phyloP scores from a whole-genome alignment of 768 basidiomycete species.

The Vishniacozyma victoriae region DNA sequence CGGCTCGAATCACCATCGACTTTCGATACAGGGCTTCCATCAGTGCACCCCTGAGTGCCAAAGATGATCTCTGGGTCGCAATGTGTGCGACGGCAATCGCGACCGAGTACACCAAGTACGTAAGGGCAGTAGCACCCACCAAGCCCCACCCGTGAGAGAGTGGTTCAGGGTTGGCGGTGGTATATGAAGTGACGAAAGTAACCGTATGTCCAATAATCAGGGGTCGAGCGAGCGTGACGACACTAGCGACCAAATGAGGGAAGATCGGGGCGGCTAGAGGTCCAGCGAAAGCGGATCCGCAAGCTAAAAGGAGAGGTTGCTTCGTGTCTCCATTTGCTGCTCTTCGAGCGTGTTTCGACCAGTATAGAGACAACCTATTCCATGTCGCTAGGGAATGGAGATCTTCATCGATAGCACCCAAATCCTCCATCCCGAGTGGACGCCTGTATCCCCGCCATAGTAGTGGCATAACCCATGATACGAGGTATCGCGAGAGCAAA shows the following conservation, averaged over 20 bases:
- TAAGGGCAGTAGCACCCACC: slow-evolving; percentile 9
- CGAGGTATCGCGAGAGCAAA: slow-evolving; percentile 9
- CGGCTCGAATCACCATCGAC: slow-evolving; percentile 5
- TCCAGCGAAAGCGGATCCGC: not conserved
- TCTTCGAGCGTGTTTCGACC: not conserved
- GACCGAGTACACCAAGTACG: slow-evolving; percentile 9
- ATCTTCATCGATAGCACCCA: slow-evolving; percentile 10
- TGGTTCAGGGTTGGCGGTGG: slow-evolving; percentile 1
- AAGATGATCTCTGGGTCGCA: slow-evolving; percentile 8
- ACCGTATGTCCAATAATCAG: slow-evolving; percentile 10
- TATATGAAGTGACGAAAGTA: slow-evolving; percentile 10
- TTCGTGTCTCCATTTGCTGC: not conserved
- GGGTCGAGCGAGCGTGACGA: slow-evolving; percentile 8
- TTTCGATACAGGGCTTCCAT: slow-evolving; percentile 21
- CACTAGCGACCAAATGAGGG: slow-evolving; percentile 5
- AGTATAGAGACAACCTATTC: slow-evolving; percentile 4
- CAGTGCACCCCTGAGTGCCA: slow-evolving; percentile 9
- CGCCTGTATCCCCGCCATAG: slow-evolving; percentile 7
- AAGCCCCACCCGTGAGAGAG: slow-evolving; percentile 17
- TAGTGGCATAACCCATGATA: slow-evolving; percentile 10
- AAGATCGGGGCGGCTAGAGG: slow-evolving; percentile 5
- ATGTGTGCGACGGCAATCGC: slow-evolving; percentile 4
- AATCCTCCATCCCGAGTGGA: slow-evolving; percentile 7
- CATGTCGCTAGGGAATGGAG: slow-evolving; percentile 4
- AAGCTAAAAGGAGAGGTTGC: slow-evolving; percentile 11